Percentiles rank a stretch among this genome's conserved stretches.
These are phyloP conservation scores for Actinomucor elegans DNA, from an alignment of 371 early-diverging fungal species.

Conservation along the genomic window DNA sequence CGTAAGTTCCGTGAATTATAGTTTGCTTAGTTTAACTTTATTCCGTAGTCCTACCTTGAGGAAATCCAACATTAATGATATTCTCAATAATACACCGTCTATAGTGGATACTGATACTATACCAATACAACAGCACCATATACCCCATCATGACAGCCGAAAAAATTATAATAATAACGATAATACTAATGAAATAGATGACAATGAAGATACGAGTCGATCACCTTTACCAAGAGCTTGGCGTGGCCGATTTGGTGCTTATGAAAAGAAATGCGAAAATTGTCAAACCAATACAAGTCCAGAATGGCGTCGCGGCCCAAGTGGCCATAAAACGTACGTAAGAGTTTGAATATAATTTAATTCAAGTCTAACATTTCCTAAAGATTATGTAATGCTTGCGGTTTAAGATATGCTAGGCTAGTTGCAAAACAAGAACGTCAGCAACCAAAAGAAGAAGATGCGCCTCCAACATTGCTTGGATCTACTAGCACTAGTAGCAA, in stretches of 20 bases:
- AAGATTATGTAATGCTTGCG: conserved; percentile 81
- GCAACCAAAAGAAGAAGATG: conserved; percentile 6
- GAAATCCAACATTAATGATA: too few relatives aligned
- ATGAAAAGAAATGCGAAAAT: conserved; percentile 21
- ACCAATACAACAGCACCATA: too few relatives aligned
- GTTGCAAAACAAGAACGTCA: conserved; percentile 49
- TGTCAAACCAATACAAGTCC: conserved; percentile 41
- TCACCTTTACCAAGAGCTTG: conserved; percentile 11
- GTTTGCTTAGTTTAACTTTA: too few relatives aligned
- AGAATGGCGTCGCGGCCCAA: conserved; percentile 72
- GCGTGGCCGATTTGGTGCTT: conserved; percentile 6
- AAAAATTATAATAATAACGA: background rate
- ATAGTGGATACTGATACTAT: too few relatives aligned
- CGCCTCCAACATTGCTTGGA: background rate
- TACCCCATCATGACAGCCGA: background rate
- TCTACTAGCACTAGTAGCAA: background rate
- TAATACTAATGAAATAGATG: background rate
- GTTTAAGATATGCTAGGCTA: conserved; percentile 71
- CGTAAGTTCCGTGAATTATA: too few relatives aligned
- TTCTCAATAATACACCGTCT: too few relatives aligned
- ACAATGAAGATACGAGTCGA: background rate
- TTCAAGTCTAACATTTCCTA: background rate
- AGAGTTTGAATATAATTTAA: background rate
- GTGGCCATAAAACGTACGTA: conserved; percentile 73
- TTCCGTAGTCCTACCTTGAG: too few relatives aligned